Evolutionary conservation across 805 yeast species (phyloP), one percentile per base, ranked within the genome.

Genomic region (Pichia eremophila): DNA sequence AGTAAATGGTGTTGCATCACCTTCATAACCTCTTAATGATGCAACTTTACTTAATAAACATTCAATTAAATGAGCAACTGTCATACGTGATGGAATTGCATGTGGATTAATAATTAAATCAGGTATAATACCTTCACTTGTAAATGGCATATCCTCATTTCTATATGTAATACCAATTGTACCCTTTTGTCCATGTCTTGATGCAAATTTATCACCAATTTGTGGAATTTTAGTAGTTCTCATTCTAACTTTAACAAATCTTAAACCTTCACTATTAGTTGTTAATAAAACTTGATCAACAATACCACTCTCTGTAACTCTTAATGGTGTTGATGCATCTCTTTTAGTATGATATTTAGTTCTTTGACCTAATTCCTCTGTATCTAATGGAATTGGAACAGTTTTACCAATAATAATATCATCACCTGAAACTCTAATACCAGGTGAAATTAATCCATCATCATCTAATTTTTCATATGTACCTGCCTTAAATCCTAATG

Each of bases 1-100:
- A 0, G 98, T 93, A 65, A 93, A 93, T 43, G 99, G 99, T 8
- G 98, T 89, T 8, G 99, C 99, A 69, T 93, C 99, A 76, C 99
- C 99, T 69, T 93, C 99, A 61, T 86, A 77, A 62, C 98, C 99
- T 43, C 95, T 83, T 58, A 93, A 74, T 2, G 98, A 81, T 5
- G 97, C 90, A 40, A 93, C 98, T 70, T 93, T 93, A 44, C 95
- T 85, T 59, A 93, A 73, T 66, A 93, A 74, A 84, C 99, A 93
- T 74, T 93, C 99, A 69, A 93, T 91, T 74, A 93, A 83, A 75
- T 93, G 98, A 44, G 99, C 99, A 51, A 93, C 99, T 39, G 99
- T 93, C 99, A 93, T 93, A 78, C 99, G 97, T 49, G 99, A 93
- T 57, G 99, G 99, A 78, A 93, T 93, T 64, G 98, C 99, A 70